Percentiles rank a stretch among this genome's conserved stretches.
These are phyloP conservation scores for Kickxella alabastrina DNA, from an alignment of 192 early-diverging fungal species.

Conservation along the genomic window DNA sequence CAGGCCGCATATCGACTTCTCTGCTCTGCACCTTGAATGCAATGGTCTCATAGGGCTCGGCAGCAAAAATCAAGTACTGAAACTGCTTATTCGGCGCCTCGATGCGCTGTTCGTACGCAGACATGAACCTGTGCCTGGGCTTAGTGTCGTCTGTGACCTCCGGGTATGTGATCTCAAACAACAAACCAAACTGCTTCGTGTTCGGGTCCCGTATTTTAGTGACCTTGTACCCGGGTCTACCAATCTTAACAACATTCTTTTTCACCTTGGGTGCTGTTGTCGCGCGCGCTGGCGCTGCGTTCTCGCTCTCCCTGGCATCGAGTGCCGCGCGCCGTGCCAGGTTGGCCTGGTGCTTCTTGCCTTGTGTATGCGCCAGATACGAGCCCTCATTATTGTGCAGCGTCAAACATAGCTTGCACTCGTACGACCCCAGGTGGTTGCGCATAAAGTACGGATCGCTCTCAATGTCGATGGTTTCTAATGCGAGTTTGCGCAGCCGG, in stretches of 20 bases:
- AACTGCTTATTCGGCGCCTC: slow-evolving; percentile 82
- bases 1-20: slow-evolving; percentile 84
- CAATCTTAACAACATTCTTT: slow-evolving; percentile 87
- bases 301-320: slow-evolving; percentile 69
- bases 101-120: slow-evolving; percentile 88
- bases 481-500: slow-evolving; percentile 86
- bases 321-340: slow-evolving; percentile 82
- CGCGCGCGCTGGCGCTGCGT: slow-evolving; percentile 9
- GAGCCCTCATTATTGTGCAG: slow-evolving; percentile 90
- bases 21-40: slow-evolving; percentile 91
- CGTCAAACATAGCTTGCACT: slow-evolving; percentile 81
- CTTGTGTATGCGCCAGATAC: slow-evolving; percentile 96
- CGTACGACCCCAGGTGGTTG: slow-evolving; percentile 78
- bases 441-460: slow-evolving; percentile 99
- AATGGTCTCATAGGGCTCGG: slow-evolving; percentile 93
- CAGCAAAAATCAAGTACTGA: slow-evolving; percentile 94
- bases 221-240: slow-evolving; percentile 91
- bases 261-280: slow-evolving; percentile 44
- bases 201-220: slow-evolving; percentile 87
- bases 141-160: slow-evolving; percentile 80
- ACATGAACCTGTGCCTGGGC: slow-evolving; percentile 94
- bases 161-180: slow-evolving; percentile 94
- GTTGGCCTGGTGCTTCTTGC: slow-evolving; percentile 97
- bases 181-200: slow-evolving; percentile 80
- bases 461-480: slow-evolving; percentile 93